Percentiles rank a stretch among this genome's conserved stretches.
These are phyloP conservation scores for Sporisorium graminicola DNA, from an alignment of 1,284 basidiomycete genomes.

Conservation along the genomic window DNA sequence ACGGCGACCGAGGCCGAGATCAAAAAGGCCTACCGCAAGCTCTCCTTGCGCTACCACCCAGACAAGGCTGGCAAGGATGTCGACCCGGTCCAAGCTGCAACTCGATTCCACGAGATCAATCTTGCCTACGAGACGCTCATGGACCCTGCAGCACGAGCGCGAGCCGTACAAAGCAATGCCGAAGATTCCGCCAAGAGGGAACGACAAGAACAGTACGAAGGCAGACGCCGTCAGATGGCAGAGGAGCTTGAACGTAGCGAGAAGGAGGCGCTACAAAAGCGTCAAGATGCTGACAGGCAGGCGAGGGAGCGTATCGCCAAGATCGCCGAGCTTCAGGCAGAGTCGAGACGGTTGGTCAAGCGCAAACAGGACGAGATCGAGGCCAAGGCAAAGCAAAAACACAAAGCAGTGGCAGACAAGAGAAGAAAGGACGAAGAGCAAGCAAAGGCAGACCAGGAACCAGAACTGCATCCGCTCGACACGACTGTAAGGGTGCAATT, in stretches of 20 bases:
- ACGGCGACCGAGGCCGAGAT: constrained; percentile 86
- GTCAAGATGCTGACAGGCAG: constrained; percentile 71
- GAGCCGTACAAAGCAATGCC: constrained; percentile 82
- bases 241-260: constrained; percentile 88
- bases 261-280: constrained; percentile 76
- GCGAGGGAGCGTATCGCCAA: constrained; percentile 23
- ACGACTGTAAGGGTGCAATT: constrained; percentile 58
- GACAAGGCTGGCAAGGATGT: constrained; percentile 65
- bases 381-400: constrained; percentile 21
- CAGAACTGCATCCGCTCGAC: constrained; percentile 52
- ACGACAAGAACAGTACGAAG: constrained; percentile 81
- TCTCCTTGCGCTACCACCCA: constrained; percentile 61
- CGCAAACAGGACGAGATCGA: constrained; percentile 42
- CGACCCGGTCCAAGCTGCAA: constrained; percentile 72
- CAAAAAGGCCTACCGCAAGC: constrained; percentile 77
- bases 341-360: constrained; percentile 48
- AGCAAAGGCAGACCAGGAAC: constrained; percentile 27
- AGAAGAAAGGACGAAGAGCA: constrained; percentile 26
- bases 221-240: constrained; percentile 82
- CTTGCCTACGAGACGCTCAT: constrained; percentile 86
- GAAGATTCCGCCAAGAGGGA: constrained; percentile 79
- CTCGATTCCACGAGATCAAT: constrained; percentile 88
- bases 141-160: constrained; percentile 84
- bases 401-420: constrained; percentile 16
- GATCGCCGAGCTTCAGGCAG: constrained; percentile 42